Evolutionary conservation across 2,329 filamentous ascomycete genomes (phyloP), one percentile per base, ranked within the genome.

Genomic region (Fusarium sp.): DNA sequence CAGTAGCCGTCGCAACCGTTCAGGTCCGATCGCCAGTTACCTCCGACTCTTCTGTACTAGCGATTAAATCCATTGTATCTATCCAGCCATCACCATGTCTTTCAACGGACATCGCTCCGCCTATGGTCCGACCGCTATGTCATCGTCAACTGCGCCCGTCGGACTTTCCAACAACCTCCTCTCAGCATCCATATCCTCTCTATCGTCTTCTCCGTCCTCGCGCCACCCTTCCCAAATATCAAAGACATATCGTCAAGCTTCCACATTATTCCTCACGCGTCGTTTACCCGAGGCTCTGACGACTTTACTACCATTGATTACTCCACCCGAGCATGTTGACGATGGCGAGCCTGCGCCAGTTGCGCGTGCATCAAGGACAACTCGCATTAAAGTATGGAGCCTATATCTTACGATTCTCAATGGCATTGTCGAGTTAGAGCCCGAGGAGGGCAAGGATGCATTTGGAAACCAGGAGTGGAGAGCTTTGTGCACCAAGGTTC

Each of bases 371-470:
- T 94, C 92, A 41, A 89, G 91, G 70, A 92, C 90, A 33, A 96
- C 93, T 59, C 86, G 94, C 70, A 91, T 97, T 79, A 99, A 98
- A 80, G 91, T 98, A 68, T 99, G 96, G 96, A 97, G 94, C 79
- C 86, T 99, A 74, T 99, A 98, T 78, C 86, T 98, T 70, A 97
- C 94, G 18, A 91, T 97, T 51, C 84, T 98, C 67, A 97, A 97
- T 81, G 92, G 93, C 38, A 91, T 97, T 68, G 84, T 97, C 36
- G 95, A 98, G 75, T 84, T 98, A 76, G 93, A 94, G 57, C 85
- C 92, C 3, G 93, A 97, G 71, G 94, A 97, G 79, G 96, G 95
- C 50, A 97, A 96, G 82, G 88, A 91, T 52, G 87, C 91, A 13
- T 97, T 98, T 81, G 96, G 96, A 5, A 89, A 89, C 53, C 89